Percentiles rank a stretch among this genome's conserved stretches.
Conservation (phyloP, 2,329 filamentous ascomycete species). For the Cercospora sesami region DNA sequence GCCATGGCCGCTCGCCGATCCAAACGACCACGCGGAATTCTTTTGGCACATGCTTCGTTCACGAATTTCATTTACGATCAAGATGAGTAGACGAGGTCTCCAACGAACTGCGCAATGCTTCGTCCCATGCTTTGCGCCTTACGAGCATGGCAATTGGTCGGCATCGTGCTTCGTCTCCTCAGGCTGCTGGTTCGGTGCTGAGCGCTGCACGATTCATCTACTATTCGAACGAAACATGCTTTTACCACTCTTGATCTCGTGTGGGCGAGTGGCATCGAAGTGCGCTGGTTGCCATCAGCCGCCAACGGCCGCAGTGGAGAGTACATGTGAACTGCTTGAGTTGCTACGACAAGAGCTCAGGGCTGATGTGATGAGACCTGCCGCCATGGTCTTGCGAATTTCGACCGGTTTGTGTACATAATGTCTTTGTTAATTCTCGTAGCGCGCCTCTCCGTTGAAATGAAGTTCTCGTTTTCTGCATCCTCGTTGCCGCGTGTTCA, state of each 20-base stretch:
- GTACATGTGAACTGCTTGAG: constrained; percentile 30
- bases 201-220: constrained; percentile 25
- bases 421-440: constrained; percentile 34
- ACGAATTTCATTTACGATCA: constrained; percentile 16
- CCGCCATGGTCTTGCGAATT: constrained; percentile 1
- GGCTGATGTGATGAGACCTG: constrained; percentile 9
- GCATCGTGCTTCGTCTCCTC: constrained; percentile 25
- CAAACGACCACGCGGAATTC: constrained; percentile 18
- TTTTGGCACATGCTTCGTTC: constrained; percentile 16
- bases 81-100: constrained; percentile 1
- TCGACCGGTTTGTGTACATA: constrained; percentile 30
- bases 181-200: constrained; percentile 30
- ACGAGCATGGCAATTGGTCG: constrained; percentile 22
- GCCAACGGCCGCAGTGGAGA: constrained; percentile 15
- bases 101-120: background rate
- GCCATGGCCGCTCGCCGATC: constrained; percentile 20
- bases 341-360: background rate
- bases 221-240: constrained; percentile 21
- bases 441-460: constrained; percentile 19
- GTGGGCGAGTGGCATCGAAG: constrained; percentile 17
- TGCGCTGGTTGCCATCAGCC: constrained; percentile 19
- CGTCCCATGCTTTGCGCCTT: background rate
- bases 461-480: background rate
- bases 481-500: background rate
- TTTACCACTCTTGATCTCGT: constrained; percentile 21